Conservation (phyloP, 1,139 yeast genomes). For the Eremothecium sinecaudum region DNA sequence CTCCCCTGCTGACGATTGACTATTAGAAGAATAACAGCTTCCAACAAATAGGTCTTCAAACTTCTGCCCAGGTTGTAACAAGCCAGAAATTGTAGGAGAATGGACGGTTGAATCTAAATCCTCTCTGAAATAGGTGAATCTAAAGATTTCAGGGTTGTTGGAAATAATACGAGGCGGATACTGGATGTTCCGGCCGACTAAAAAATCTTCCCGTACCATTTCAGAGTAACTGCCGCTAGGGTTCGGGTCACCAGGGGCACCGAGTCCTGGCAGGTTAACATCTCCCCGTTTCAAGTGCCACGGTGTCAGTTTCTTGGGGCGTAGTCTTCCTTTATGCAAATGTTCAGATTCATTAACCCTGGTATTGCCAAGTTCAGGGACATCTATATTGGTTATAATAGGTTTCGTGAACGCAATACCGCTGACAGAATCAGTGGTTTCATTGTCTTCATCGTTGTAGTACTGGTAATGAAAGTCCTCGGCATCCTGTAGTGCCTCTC, state of each 20-base stretch:
- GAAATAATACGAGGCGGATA: constrained; percentile 37
- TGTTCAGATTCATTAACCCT: constrained; percentile 60
- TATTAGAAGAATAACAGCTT: constrained; percentile 28
- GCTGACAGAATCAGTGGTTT: constrained; percentile 17
- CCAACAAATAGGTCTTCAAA: constrained; percentile 43
- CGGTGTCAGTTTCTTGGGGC: constrained; percentile 70
- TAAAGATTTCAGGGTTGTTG: constrained; percentile 40
- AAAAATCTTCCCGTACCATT: constrained; percentile 17
- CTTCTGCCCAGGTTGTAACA: constrained; percentile 48
- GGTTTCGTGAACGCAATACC: constrained; percentile 35
- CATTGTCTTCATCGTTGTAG: constrained; percentile 28
- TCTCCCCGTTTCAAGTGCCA: constrained; percentile 45
- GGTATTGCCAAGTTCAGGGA: constrained; percentile 35
- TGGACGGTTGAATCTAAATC: constrained; percentile 83
- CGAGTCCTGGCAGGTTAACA: constrained; percentile 10
- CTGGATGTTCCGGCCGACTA: constrained; percentile 28
- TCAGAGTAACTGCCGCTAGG: neutral
- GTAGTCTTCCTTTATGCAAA: constrained; percentile 46
- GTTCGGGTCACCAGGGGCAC: neutral
- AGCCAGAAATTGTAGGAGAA: constrained; percentile 79
- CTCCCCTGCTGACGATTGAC: constrained; percentile 3
- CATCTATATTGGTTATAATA: constrained; percentile 35
- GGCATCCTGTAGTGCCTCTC: constrained; percentile 37
- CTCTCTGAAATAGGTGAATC: constrained; percentile 89
- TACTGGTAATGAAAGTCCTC: constrained; percentile 33